Evolutionary conservation across 2,329 filamentous ascomycete species (phyloP).

Genomic region (Plectosphaerella cucumerina): DNA sequence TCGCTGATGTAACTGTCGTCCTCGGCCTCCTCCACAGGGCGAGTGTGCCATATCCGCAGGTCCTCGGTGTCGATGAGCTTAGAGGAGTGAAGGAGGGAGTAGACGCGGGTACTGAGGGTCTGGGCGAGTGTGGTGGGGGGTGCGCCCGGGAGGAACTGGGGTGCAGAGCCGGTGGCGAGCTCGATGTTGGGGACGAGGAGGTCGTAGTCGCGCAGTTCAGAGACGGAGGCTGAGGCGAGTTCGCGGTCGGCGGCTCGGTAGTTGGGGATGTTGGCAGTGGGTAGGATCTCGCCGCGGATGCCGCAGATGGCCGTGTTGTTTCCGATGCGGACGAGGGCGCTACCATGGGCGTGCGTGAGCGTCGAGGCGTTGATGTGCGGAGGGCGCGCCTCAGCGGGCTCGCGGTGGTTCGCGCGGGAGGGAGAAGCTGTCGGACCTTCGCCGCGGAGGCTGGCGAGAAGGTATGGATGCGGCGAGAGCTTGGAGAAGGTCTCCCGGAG

Average conservation of each 20-base stretch:
- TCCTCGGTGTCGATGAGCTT: constrained; percentile 62
- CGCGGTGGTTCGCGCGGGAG: constrained; percentile 77
- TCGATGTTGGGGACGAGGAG: constrained; percentile 92
- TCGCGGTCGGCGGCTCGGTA: constrained; percentile 41
- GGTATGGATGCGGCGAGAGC: constrained; percentile 82
- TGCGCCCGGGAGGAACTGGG: constrained; percentile 77
- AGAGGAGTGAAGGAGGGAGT: constrained; percentile 69
- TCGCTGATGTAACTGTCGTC: constrained; percentile 29
- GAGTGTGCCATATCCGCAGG: constrained; percentile 68
- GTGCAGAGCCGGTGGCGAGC: constrained; percentile 83
- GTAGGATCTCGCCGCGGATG: constrained; percentile 79
- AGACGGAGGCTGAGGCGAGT: constrained; percentile 24
- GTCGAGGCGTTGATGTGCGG: constrained; percentile 79
- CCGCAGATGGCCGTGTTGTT: constrained; percentile 95
- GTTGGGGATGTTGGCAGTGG: constrained; percentile 68
- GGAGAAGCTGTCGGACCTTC: constrained; percentile 36
- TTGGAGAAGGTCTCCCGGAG: constrained; percentile 76
- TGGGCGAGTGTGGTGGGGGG: constrained; percentile 79
- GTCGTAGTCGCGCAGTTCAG: constrained; percentile 58
- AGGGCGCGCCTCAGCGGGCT: constrained; percentile 62
- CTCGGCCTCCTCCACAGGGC: constrained; percentile 40
- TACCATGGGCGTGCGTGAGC: constrained; percentile 84
- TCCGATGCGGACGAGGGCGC: constrained; percentile 80
- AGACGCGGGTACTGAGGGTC: constrained; percentile 75
- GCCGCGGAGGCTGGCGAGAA: constrained; percentile 80